Evolutionary conservation across 768 basidiomycete species (phyloP).

Genomic region (Kwoniella dejecticola): DNA sequence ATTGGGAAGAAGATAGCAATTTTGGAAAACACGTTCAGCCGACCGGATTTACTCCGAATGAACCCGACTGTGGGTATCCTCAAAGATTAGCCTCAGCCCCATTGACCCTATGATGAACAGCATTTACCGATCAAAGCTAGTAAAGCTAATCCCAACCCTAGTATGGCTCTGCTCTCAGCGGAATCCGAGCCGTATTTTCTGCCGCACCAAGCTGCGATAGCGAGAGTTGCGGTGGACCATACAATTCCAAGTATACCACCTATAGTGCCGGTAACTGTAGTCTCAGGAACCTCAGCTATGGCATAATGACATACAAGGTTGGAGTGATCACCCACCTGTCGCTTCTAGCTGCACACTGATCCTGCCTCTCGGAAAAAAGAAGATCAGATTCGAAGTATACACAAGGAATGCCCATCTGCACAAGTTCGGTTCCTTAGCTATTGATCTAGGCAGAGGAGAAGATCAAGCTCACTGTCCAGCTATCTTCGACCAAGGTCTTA

Average conservation of each 20-base stretch:
- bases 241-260: slow-evolving; percentile 32
- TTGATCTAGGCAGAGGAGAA: neutral
- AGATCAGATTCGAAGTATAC: slow-evolving; percentile 42
- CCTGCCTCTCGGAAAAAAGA: slow-evolving; percentile 43
- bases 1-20: slow-evolving; percentile 47
- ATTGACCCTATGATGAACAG: neutral
- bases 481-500: slow-evolving; percentile 27
- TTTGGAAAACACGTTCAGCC: slow-evolving; percentile 33
- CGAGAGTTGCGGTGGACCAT: slow-evolving; percentile 34
- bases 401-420: slow-evolving; percentile 45
- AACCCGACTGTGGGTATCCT: slow-evolving; percentile 33
- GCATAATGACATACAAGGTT: neutral
- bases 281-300: neutral
- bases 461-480: slow-evolving; percentile 36
- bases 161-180: slow-evolving; percentile 26
- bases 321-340: slow-evolving; percentile 24
- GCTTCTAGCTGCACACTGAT: slow-evolving; percentile 36
- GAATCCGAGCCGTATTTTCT: slow-evolving; percentile 35
- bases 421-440: neutral
- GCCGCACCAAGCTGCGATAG: slow-evolving; percentile 39
- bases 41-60: slow-evolving; percentile 31
- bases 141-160: slow-evolving; percentile 36
- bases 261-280: slow-evolving; percentile 32
- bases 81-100: neutral
- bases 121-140: slow-evolving; percentile 38